A percentile compares a stretch with the other conserved stretches of the same genome.
Evolutionary conservation across 352 stramenopile genomes (phyloP).

Genomic region (Pythium vanterpoolii): DNA sequence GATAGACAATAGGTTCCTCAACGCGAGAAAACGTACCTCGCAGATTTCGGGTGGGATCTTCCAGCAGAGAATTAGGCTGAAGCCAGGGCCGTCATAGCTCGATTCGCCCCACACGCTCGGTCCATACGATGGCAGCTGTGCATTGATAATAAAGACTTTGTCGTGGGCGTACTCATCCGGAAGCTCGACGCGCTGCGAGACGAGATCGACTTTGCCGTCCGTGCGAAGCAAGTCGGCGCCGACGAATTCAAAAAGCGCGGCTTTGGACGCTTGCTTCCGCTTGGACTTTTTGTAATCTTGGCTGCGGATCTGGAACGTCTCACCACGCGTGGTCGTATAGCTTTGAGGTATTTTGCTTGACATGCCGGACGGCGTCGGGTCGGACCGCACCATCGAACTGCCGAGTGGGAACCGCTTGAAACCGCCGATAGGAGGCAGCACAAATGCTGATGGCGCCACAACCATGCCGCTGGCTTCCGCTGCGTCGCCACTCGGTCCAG

Average conservation of each 20-base stretch:
- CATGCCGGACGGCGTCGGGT: conserved; percentile 42
- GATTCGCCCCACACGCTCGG: conserved; percentile 72
- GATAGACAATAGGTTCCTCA: background rate
- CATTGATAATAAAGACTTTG: conserved; percentile 81
- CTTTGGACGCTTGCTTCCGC: conserved; percentile 65
- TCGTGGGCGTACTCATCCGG: conserved; percentile 47
- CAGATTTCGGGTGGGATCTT: conserved; percentile 61
- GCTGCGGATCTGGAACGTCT: conserved; percentile 70
- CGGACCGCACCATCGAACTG: conserved; percentile 48
- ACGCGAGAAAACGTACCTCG: conserved; percentile 30
- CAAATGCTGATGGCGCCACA: background rate
- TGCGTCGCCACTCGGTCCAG: background rate
- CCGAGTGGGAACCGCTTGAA: conserved; percentile 51
- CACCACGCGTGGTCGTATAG: conserved; percentile 42
- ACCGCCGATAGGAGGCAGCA: conserved; percentile 4
- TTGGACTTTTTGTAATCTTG: conserved; percentile 79
- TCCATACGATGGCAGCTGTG: conserved; percentile 74
- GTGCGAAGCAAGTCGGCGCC: conserved; percentile 71
- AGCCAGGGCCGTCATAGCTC: conserved; percentile 61
- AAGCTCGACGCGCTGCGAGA: conserved; percentile 69
- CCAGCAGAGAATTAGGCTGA: conserved; percentile 80
- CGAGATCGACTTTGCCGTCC: conserved; percentile 66
- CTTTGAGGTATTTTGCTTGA: conserved; percentile 55
- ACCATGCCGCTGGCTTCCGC: background rate
- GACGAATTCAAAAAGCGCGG: conserved; percentile 75